Base-by-base conservation (phyloP, 2,329 filamentous ascomycete genomes). In the Aspergillus intermedius region DNA sequence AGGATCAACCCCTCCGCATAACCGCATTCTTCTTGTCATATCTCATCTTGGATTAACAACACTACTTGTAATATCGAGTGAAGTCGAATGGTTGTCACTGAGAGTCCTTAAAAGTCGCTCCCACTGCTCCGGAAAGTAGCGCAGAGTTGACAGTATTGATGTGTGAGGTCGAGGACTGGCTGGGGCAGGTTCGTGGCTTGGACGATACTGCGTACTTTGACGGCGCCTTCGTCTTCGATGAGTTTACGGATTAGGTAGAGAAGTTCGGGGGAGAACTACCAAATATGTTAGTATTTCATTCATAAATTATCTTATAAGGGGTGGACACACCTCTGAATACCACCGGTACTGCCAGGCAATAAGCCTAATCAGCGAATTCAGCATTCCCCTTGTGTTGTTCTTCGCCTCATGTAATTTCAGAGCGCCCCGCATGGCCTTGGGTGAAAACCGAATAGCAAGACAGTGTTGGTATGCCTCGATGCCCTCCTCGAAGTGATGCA, bases 281-380 rank as follows among this genome's bases (percentile, higher is more conserved):
- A 9, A 45, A 28, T 44, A 67, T 44, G 65, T 48, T 4, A 22
- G 21, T 22, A 22, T 22, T 22, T 22, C 21, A 22, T 22, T 5
- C 21, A 22, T 22, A 1, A 22, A 22, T 5, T 1, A 22, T 22
- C 4, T 22, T 4, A 22, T 5, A 22, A 22, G 4, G 21, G 21
- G 21, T 22, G 21, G 40, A 47, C 73, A 61, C 69, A 85, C 83
- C 80, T 98, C 93, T 49, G 91, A 96, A 74, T 98, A 98, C 93
- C 93, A 98, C 58, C 93, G 80, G 72, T 96, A 98, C 73, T 98
- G 93, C 93, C 93, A 98, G 10, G 91, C 93, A 30, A 97, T 88
- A 39, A 98, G 76, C 46, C 90, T 79, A 56, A 98, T 96, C 50
- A 96, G 77, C n/a, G 88, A 84, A 23, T 84, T 86, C 5, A 97